Evolutionary conservation across 805 yeast genomes (phyloP).

Genomic region (Starmerella kuoi): DNA sequence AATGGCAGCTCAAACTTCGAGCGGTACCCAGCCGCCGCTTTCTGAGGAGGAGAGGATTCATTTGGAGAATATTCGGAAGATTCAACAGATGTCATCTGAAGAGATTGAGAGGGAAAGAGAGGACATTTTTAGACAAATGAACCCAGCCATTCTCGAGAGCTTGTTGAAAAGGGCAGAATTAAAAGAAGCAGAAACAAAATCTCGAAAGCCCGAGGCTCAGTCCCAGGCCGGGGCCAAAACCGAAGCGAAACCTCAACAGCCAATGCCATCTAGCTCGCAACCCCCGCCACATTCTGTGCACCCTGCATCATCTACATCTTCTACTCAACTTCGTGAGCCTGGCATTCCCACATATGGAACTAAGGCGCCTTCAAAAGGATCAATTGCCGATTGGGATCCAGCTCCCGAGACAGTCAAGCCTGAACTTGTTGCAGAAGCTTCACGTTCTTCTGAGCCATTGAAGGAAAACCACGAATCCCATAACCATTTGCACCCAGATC

Average conservation of each 20-base stretch:
- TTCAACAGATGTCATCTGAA: conserved; percentile 50
- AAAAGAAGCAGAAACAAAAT: conserved; percentile 26
- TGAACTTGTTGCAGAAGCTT: neutral
- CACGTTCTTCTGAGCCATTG: neutral
- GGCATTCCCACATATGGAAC: neutral
- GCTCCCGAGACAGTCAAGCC: neutral
- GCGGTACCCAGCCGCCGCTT: conserved; percentile 1
- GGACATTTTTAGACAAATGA: conserved; percentile 53
- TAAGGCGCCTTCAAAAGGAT: conserved; percentile 5
- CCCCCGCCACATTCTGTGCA: neutral
- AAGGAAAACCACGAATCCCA: neutral
- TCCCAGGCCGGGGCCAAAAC: neutral
- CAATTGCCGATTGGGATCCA: conserved; percentile 15
- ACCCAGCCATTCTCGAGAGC: conserved; percentile 50
- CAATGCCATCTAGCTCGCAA: too few species aligned
- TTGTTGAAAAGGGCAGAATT: conserved; percentile 35
- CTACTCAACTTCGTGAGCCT: neutral
- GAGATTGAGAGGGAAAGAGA: conserved; percentile 53
- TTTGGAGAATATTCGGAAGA: conserved; percentile 52
- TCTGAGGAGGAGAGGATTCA: conserved; percentile 67
- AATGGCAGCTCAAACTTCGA: neutral
- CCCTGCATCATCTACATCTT: neutral
- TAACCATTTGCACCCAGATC: neutral
- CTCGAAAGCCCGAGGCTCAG: neutral
- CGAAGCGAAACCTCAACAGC: neutral